A percentile compares a stretch with the other conserved stretches of the same genome.
phyloP scores from a whole-genome alignment of 768 basidiomycete species.

The Russula griseocarnosa region DNA sequence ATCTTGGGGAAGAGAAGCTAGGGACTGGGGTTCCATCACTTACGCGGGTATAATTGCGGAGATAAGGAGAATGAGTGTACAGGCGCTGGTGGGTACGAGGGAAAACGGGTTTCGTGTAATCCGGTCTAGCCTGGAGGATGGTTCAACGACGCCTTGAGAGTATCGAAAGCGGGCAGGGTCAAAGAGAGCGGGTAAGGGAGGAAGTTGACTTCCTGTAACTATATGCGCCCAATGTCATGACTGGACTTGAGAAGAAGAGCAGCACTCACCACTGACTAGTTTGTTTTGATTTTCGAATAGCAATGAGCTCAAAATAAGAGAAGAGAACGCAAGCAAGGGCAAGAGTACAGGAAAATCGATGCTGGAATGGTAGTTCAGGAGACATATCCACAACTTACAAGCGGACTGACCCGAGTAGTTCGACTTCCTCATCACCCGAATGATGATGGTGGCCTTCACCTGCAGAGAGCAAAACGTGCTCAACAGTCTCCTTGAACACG shows the following conservation, averaged over 20 bases:
- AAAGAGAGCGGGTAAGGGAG: constrained; percentile 49
- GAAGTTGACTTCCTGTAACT: constrained; percentile 64
- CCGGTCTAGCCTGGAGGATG: constrained; percentile 25
- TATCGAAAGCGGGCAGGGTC: constrained; percentile 41
- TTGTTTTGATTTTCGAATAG: constrained; percentile 61
- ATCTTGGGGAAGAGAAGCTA: background rate
- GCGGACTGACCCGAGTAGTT: constrained; percentile 40
- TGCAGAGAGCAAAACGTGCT: constrained; percentile 78
- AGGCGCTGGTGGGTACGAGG: constrained; percentile 57
- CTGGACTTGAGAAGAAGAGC: background rate
- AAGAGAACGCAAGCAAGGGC: constrained; percentile 51
- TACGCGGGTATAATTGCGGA: constrained; percentile 55
- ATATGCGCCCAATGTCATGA: background rate
- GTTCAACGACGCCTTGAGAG: constrained; percentile 29
- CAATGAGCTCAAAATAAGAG: constrained; percentile 53
- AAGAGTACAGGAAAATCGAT: constrained; percentile 66
- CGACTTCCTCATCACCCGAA: constrained; percentile 50
- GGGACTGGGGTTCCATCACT: background rate
- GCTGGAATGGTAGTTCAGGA: constrained; percentile 33
- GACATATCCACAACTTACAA: background rate
- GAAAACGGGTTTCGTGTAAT: constrained; percentile 70
- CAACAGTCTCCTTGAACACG: constrained; percentile 94
- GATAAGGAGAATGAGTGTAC: constrained; percentile 50
- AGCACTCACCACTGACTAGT: constrained; percentile 55
- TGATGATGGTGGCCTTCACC: constrained; percentile 69